These are phyloP conservation scores for Elsinoe arachidis DNA, from an alignment of 2,329 filamentous ascomycete species.

Conservation along the genomic window DNA sequence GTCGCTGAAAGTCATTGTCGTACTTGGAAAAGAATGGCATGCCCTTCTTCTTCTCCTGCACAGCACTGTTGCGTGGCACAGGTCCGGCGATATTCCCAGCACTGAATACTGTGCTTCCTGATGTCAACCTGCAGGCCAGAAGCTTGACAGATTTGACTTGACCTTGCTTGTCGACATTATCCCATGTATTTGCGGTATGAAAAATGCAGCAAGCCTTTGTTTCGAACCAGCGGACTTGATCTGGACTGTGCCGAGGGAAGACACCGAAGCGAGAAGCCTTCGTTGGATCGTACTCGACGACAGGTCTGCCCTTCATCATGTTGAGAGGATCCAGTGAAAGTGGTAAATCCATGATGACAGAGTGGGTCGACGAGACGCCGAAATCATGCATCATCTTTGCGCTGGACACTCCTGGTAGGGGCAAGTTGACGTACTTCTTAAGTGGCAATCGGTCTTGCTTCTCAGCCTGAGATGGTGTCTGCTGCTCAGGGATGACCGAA, in stretches of 20 bases:
- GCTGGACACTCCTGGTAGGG: constrained; percentile 52
- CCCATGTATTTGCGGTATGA: constrained; percentile 65
- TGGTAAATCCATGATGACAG: constrained; percentile 61
- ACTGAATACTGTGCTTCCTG: constrained; percentile 55
- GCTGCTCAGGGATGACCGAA: constrained; percentile 45
- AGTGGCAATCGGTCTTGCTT: constrained; percentile 16
- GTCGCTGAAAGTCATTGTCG: constrained; percentile 25
- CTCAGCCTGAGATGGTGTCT: constrained; percentile 21
- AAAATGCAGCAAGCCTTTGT: constrained; percentile 61
- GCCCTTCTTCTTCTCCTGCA: constrained; percentile 22
- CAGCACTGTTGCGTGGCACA: constrained; percentile 26
- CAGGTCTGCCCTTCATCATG: constrained; percentile 46
- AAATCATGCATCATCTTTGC: constrained; percentile 73
- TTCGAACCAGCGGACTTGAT: constrained; percentile 56
- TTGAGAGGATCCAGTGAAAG: constrained; percentile 57
- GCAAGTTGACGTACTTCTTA: constrained; percentile 39
- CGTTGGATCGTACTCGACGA: constrained; percentile 51
- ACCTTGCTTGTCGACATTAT: constrained; percentile 33
- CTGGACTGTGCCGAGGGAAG: constrained; percentile 54
- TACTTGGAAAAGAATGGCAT: constrained; percentile 42
- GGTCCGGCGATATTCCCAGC: constrained; percentile 55
- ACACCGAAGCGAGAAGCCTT: constrained; percentile 56
- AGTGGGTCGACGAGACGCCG: constrained; percentile 54
- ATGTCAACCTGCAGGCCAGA: constrained; percentile 58
- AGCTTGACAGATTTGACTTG: constrained; percentile 47